Evolutionary conservation across 768 basidiomycete species (phyloP), one percentile per base, ranked within the genome.

Genomic region (Rhodotorula taiwanensis): DNA sequence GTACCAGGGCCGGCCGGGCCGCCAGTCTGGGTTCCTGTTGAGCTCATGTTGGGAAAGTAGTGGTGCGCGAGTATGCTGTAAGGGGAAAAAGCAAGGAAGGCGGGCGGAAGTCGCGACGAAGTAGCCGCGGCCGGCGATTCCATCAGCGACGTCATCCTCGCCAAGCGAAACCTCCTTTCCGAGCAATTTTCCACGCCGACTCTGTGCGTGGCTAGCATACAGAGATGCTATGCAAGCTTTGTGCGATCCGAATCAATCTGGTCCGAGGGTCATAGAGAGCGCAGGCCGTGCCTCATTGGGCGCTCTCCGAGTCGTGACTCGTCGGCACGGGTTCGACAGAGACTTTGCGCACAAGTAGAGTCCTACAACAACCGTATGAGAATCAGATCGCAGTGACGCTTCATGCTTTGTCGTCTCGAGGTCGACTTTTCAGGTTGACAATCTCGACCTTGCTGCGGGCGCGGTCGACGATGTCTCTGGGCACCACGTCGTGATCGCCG

Each of bases 381-480:
- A 16, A 9, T 39, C 10, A 39, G 9, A 9, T 39, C 36, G 16
- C 36, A 16, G 16, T 39, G 10, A 39, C 10, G 36, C 9, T 39
- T 39, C 36, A 16, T 39, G 10, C 36, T 39, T 39, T 16, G 10
- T 9, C 36, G 36, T 39, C 36, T 10, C 36, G 36, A 16, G 36
- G 36, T 39, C 36, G 27, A 7, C 9, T 18, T 33, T 31, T 23
- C 7, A 50, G 20, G 25, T 28, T 10, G 30, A 69, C 18, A 7
- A 69, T 27, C 34, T 57, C 34, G 34, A 69, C 67, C 36, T 58
- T 58, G 3, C 41, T 23, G 55, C 43, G 31, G 41, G 63, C 67
- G 27, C 45, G 21, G 25, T 55, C 57, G 18, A 64, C 50, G 18
- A 61, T 43, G 25, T 41, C 34, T 23, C 20, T 36, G n/a, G 58